phyloP scores from a whole-genome alignment of 768 basidiomycete genomes.

The Cytidiella melzeri region DNA sequence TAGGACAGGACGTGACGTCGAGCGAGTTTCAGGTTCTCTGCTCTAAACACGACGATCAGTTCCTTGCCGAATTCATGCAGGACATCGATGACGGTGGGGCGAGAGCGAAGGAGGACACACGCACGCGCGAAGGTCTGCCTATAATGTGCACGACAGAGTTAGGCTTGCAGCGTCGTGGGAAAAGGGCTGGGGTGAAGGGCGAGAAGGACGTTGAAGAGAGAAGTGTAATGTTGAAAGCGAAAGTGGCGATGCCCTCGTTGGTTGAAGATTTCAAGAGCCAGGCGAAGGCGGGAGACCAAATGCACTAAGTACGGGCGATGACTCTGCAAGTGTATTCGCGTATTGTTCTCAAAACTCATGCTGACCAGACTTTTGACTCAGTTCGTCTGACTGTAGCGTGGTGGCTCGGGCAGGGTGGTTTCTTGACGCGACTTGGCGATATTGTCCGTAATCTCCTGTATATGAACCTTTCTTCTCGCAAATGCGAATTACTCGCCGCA shows the following conservation, averaged over 20 bases:
- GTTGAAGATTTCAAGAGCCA: neutral
- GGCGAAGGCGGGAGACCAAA: neutral
- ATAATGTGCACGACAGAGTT: conserved; percentile 4
- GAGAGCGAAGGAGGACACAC: neutral
- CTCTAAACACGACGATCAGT: neutral
- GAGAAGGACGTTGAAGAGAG: neutral
- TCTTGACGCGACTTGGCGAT: no score
- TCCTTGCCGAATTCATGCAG: neutral
- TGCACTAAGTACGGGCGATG: no score
- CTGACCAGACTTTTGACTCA: no score
- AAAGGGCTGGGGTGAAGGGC: neutral
- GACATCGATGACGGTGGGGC: neutral
- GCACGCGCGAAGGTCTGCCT: neutral
- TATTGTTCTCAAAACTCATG: no score
- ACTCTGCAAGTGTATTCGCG: no score
- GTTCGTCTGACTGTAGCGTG: no score
- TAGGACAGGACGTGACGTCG: conserved; percentile 1
- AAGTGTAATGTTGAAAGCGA: neutral
- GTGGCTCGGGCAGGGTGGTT: no score
- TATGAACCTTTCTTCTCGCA: no score
- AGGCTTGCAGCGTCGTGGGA: conserved; percentile 1
- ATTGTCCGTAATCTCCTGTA: no score
- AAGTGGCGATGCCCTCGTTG: neutral
- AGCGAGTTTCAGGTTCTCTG: neutral
- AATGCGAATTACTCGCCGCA: no score